Conservation (phyloP, 108 stramenopile genomes). For the Aureococcus anophagefferens region DNA sequence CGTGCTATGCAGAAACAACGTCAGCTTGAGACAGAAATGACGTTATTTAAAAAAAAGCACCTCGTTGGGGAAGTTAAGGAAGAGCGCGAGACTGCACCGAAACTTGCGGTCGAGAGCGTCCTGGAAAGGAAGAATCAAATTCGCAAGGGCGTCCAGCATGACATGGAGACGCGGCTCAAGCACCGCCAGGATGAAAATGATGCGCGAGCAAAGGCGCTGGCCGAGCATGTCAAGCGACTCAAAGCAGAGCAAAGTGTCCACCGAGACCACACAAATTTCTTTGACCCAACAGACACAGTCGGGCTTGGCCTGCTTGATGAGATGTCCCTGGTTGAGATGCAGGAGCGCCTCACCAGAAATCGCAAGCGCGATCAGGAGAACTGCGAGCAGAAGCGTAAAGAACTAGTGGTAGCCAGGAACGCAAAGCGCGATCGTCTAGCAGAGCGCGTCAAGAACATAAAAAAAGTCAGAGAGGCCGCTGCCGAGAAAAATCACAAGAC, state of each 20-base stretch:
- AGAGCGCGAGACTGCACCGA: too few relatives aligned
- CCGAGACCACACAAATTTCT: constrained; percentile 30
- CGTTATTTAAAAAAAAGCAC: too few relatives aligned
- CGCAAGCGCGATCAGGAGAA: constrained; percentile 7
- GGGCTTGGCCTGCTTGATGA: constrained; percentile 46
- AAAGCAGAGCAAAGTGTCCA: constrained; percentile 40
- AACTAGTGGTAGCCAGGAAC: constrained; percentile 6
- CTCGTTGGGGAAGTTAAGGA: too few relatives aligned
- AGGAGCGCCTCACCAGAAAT: constrained; percentile 29
- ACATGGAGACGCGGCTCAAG: too few relatives aligned
- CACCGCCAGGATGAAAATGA: too few relatives aligned
- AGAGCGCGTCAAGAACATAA: constrained; percentile 15
- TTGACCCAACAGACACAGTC: constrained; percentile 47
- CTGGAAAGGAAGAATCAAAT: too few relatives aligned
- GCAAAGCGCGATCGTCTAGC: constrained; percentile 17
- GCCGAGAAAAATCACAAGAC: constrained; percentile 16
- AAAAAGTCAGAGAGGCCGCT: constrained; percentile 21
- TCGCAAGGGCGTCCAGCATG: too few relatives aligned
- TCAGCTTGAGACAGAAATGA: too few relatives aligned
- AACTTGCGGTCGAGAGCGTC: too few relatives aligned
- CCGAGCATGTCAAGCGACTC: constrained; percentile 23
- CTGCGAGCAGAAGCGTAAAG: constrained; percentile 10
- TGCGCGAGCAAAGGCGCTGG: constrained; percentile 10
- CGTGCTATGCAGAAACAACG: too few relatives aligned
- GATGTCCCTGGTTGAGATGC: constrained; percentile 49